Conservation (phyloP, 176 grass and related monocot genomes). For the Pontederia paniculata region DNA sequence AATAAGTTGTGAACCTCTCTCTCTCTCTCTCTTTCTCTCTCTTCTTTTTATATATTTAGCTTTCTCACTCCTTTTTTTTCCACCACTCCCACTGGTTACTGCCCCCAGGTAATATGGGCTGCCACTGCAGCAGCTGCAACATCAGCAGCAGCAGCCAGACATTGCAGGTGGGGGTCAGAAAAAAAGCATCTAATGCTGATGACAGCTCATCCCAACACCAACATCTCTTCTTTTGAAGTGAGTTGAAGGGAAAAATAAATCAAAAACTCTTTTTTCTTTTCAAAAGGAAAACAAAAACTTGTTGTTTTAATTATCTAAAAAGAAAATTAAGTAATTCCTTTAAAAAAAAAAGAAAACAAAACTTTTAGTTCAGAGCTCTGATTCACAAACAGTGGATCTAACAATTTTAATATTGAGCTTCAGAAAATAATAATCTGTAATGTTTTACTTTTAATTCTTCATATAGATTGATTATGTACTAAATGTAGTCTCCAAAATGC, state of each 20-base stretch:
- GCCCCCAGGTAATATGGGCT: conserved; percentile 7
- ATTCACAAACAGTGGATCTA: too few relatives aligned
- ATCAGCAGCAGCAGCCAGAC: conserved; percentile 21
- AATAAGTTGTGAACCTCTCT: neutral
- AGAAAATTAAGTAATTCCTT: too few relatives aligned
- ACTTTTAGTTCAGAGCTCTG: neutral
- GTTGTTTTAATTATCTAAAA: too few relatives aligned
- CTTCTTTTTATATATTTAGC: too few relatives aligned
- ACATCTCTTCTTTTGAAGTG: conserved; percentile 15
- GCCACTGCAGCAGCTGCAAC: neutral
- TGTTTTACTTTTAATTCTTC: too few relatives aligned
- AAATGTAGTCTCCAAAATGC: neutral
- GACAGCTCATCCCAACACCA: conserved; percentile 63
- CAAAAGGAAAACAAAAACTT: neutral
- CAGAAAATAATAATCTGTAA: too few relatives aligned
- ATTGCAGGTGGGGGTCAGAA: conserved; percentile 55
- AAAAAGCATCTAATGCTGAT: conserved; percentile 76
- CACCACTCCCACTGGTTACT: conserved; percentile 1
- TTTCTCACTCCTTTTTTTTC: neutral
- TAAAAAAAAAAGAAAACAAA: neutral
- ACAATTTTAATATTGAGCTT: too few relatives aligned
- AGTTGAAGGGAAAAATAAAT: too few relatives aligned
- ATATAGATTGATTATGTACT: too few relatives aligned
- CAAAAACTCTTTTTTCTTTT: neutral
- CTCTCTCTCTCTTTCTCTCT: neutral